These are phyloP conservation scores for Bjerkandera adusta DNA, from an alignment of 1,284 basidiomycete genomes.

Conservation along the genomic window DNA sequence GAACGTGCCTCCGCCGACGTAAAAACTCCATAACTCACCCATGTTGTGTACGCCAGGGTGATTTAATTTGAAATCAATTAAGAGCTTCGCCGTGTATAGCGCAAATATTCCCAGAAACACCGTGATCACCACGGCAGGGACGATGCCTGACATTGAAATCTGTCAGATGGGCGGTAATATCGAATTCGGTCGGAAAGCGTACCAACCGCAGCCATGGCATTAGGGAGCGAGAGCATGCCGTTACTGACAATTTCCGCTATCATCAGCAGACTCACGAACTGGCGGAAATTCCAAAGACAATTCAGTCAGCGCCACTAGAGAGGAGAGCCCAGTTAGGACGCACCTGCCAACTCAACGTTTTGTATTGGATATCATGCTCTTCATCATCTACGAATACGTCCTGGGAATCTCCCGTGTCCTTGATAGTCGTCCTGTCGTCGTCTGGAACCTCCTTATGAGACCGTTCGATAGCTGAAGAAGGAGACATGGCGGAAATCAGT, in stretches of 20 bases:
- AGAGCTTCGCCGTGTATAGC: constrained; percentile 49
- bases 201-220: constrained; percentile 53
- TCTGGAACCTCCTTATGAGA: no score
- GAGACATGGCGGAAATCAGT: no score
- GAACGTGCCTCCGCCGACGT: background rate
- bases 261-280: constrained; percentile 53
- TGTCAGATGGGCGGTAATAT: background rate
- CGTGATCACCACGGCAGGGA: constrained; percentile 53
- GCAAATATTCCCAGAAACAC: constrained; percentile 54
- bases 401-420: background rate
- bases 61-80: constrained; percentile 57
- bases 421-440: no score
- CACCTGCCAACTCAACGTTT: constrained; percentile 49
- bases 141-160: constrained; percentile 36
- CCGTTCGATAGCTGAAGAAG: no score
- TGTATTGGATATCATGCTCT: constrained; percentile 32
- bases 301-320: background rate
- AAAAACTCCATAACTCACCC: constrained; percentile 29
- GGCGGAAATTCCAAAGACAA: no score
- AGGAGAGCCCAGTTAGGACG: constrained; percentile 8
- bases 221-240: constrained; percentile 56
- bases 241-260: constrained; percentile 60
- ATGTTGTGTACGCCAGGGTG: constrained; percentile 57
- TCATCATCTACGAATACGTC: constrained; percentile 35
- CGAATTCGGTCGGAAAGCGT: no score